Conservation (phyloP, 352 stramenopile genomes). For the Plasmopara muralis region DNA sequence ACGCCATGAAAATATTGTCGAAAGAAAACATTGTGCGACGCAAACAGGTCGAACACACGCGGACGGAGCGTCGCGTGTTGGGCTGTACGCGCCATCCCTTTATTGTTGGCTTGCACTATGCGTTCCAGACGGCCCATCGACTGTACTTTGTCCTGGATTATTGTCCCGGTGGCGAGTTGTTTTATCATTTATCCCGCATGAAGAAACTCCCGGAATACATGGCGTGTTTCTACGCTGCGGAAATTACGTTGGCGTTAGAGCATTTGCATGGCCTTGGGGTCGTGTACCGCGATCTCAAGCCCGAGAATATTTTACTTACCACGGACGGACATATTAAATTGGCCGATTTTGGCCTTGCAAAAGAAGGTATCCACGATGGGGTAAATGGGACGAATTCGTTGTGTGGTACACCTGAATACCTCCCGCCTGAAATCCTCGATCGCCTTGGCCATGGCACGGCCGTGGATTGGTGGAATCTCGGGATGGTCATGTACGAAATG, state of each 20-base stretch:
- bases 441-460: constrained; percentile 80
- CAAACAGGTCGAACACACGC: constrained; percentile 86
- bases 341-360: constrained; percentile 77
- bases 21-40: constrained; percentile 88
- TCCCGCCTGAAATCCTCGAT: constrained; percentile 82
- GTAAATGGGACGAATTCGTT: constrained; percentile 70
- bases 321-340: constrained; percentile 87
- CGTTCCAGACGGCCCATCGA: constrained; percentile 83
- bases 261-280: constrained; percentile 79
- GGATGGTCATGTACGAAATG: constrained; percentile 81
- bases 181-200: constrained; percentile 83
- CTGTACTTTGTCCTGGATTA: constrained; percentile 97
- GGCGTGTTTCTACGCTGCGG: constrained; percentile 84
- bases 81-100: constrained; percentile 80
- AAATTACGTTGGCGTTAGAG: constrained; percentile 81
- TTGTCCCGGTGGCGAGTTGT: constrained; percentile 82
- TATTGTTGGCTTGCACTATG: constrained; percentile 84
- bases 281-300: constrained; percentile 78
- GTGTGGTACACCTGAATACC: constrained; percentile 84
- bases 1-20: constrained; percentile 90
- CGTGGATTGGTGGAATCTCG: constrained; percentile 91
- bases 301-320: constrained; percentile 68
- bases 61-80: constrained; percentile 80
- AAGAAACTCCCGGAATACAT: constrained; percentile 85
- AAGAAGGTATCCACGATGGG: constrained; percentile 68